These are phyloP conservation scores for Fusarium nelsonii DNA, from an alignment of 2,329 filamentous ascomycete genomes.

Conservation along the genomic window DNA sequence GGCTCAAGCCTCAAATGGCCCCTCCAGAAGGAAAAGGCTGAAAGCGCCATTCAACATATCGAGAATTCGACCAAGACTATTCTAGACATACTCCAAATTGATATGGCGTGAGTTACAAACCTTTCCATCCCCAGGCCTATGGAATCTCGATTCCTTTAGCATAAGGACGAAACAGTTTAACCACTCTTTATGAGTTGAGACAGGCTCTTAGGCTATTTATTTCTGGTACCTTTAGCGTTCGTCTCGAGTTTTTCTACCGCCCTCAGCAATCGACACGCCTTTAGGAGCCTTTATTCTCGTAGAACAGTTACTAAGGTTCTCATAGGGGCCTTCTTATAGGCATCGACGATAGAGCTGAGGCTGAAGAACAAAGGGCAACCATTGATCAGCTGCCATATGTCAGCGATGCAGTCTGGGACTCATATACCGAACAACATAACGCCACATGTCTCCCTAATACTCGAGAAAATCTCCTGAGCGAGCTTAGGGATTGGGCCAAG, in stretches of 20 bases:
- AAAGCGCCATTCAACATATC: background rate
- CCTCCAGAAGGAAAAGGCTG: background rate
- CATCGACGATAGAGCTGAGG: background rate
- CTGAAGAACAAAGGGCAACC: background rate
- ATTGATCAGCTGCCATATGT: background rate
- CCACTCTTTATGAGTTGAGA: no score
- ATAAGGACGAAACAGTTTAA: no score
- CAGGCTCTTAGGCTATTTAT: no score
- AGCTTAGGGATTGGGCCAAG: accelerated
- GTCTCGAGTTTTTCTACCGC: no score
- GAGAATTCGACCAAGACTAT: background rate
- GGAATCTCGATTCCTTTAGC: no score
- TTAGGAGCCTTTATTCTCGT: no score
- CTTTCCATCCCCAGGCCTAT: background rate
- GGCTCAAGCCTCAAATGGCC: constrained; percentile 44
- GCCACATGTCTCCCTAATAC: background rate
- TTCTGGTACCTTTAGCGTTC: no score
- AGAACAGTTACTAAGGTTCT: background rate
- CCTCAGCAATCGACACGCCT: no score
- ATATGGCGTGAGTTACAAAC: background rate
- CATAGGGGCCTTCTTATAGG: background rate
- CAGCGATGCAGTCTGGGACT: background rate
- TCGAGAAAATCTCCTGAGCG: accelerated
- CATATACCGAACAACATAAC: background rate
- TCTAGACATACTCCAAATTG: background rate